A percentile compares a stretch with the other conserved stretches of the same genome.
These are phyloP conservation scores for Tetragonia tetragonoides DNA, from an alignment of 148 eudicot species.

Conservation along the genomic window DNA sequence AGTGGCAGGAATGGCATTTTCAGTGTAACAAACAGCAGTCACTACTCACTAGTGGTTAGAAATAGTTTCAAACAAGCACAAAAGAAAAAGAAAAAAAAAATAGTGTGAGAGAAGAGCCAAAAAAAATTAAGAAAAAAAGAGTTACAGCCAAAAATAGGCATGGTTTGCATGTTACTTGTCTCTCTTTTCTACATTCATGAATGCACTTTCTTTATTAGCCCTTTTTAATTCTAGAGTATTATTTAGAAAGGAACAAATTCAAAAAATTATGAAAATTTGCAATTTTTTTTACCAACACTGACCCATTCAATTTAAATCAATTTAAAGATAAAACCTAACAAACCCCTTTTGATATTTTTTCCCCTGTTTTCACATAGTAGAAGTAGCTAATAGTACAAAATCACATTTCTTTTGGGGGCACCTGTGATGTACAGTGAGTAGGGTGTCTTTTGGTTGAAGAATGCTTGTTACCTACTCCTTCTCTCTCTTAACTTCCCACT, in stretches of 20 bases:
- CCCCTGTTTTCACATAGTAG: background rate
- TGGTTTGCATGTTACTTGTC: conserved; percentile 28
- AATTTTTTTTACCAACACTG: background rate
- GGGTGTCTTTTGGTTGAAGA: conserved; percentile 5
- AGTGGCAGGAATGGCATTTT: conserved; percentile 14
- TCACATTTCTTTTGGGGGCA: background rate
- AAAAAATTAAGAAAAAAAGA: conserved; percentile 9
- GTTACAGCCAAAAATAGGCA: conserved; percentile 16
- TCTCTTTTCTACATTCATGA: conserved; percentile 24
- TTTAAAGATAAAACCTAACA: too few species aligned
- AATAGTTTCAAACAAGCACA: background rate
- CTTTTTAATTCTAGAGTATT: background rate
- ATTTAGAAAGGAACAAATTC: background rate
- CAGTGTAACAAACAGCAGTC: conserved; percentile 17
- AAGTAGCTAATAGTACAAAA: background rate
- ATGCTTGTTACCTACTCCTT: conserved; percentile 17
- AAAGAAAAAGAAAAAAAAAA: background rate
- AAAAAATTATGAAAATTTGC: background rate
- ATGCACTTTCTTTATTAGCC: conserved; percentile 2
- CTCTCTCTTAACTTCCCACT: conserved; percentile 12
- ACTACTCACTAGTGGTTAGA: background rate
- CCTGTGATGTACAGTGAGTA: too few species aligned
- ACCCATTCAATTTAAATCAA: too few species aligned
- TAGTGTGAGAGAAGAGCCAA: background rate
- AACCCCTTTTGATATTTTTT: background rate